Base-by-base conservation (phyloP, 169 alveolate species). In the Cryptosporidium muris region DNA sequence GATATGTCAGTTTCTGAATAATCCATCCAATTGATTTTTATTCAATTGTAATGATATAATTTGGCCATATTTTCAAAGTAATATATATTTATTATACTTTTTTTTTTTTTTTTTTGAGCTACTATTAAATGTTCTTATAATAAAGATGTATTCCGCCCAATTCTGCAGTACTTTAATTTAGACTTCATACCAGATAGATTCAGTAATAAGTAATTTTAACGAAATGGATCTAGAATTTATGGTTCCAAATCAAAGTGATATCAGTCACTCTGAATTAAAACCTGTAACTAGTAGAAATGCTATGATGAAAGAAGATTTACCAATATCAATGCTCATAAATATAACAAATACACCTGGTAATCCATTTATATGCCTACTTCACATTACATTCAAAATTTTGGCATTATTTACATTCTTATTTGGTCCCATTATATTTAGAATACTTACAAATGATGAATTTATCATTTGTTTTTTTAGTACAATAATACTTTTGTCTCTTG, bases 321-420 rank as follows among this genome's bases (percentile, higher is more conserved):
- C 25, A 25, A 0, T 25, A 25, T 0, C 25, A 25, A 25, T 25
- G 25, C 25, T 25, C 25, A 25, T 25, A 25, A 25, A 25, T 25
- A 6, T 36, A 42, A 47, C 89, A 8, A 81, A 48, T 3, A 34
- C 54, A 34, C 81, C 81, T 4, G 80, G 80, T 64, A 92, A 92
- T 66, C 95, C 95, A 1, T 81, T 82, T 9, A 89, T 91, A 2
- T 92, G 94, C 45, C 40, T 91, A 2, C 90, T 90, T 62, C 94
- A 92, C 6, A 34, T 90, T 48, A 49, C 88, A 42, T 92, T 92
- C 65, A 92, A 92, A 65, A 66, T 88, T 0, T 52, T 88, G 6
- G 91, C 95, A 14, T 63, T 92, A n/a, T 40, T 91, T 51, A 81
- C 91, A 51, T 91, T 90, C 66, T 4, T 90, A 25, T 88, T 91